A percentile compares a stretch with the other conserved stretches of the same genome.
These are phyloP conservation scores for Lasiodiplodia sp. DNA, from an alignment of 2,329 filamentous ascomycete species.

Conservation along the genomic window DNA sequence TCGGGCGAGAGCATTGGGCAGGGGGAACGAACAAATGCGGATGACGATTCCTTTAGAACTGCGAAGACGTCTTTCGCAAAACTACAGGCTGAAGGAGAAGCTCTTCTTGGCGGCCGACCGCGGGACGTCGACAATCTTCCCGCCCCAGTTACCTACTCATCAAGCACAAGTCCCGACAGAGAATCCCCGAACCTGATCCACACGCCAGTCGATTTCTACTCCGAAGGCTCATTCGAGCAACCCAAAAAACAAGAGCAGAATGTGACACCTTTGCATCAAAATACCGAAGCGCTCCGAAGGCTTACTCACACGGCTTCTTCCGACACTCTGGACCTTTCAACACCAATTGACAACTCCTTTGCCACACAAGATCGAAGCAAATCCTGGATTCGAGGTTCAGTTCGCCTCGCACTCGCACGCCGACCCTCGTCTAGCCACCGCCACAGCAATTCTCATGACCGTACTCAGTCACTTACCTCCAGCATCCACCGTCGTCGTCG, in stretches of 20 bases:
- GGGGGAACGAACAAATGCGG: constrained; percentile 41
- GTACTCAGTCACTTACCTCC: constrained; percentile 24
- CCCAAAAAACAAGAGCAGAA: background rate
- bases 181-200: constrained; percentile 11
- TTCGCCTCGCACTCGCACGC: constrained; percentile 45
- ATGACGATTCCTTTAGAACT: constrained; percentile 60
- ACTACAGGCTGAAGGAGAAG: constrained; percentile 60
- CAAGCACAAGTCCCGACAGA: constrained; percentile 11
- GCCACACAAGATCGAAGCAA: constrained; percentile 40
- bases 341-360: constrained; percentile 30
- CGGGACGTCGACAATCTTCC: constrained; percentile 33
- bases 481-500: constrained; percentile 13
- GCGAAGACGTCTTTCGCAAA: constrained; percentile 58
- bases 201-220: constrained; percentile 11
- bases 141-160: background rate
- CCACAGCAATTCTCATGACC: constrained; percentile 19
- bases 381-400: constrained; percentile 47
- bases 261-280: background rate
- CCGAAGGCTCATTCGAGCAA: background rate
- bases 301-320: constrained; percentile 14
- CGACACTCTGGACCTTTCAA: constrained; percentile 30
- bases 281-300: background rate
- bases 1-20: constrained; percentile 49
- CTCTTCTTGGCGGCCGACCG: constrained; percentile 56
- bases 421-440: constrained; percentile 30